Conservation (phyloP, 2,329 filamentous ascomycete species). For the Mariannaea elegans region DNA sequence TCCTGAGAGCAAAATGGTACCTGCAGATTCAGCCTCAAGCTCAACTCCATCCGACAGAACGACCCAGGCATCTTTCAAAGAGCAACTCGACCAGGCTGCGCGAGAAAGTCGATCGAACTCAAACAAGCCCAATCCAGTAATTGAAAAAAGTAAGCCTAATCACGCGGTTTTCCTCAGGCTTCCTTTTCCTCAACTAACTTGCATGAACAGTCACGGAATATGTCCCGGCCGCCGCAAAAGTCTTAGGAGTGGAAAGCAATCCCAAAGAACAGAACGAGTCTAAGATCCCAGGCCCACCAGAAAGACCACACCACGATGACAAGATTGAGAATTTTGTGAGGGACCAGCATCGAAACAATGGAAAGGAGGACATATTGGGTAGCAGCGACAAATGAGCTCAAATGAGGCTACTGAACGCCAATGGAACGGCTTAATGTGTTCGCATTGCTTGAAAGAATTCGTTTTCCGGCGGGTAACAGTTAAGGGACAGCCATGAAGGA, state of each 20-base stretch:
- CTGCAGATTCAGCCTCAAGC: conserved; percentile 17
- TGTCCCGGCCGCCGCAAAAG: conserved; percentile 52
- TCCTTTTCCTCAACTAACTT: neutral
- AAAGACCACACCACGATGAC: conserved; percentile 55
- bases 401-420: neutral
- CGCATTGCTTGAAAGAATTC: too few species aligned
- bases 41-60: conserved; percentile 25
- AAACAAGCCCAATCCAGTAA: conserved; percentile 45
- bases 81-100: conserved; percentile 55
- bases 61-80: conserved; percentile 49
- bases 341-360: conserved; percentile 61
- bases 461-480: too few species aligned
- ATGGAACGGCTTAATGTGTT: too few species aligned
- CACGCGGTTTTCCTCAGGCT: neutral
- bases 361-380: conserved; percentile 38
- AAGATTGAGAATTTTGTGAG: conserved; percentile 63
- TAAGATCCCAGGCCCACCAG: conserved; percentile 48
- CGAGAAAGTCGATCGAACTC: conserved; percentile 42
- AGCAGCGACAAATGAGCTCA: conserved; percentile 17
- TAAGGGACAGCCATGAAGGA: too few species aligned
- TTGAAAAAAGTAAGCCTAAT: conserved; percentile 53
- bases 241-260: conserved; percentile 49
- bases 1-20: conserved; percentile 30
- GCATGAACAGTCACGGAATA: conserved; percentile 51
- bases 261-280: conserved; percentile 30